Conservation (phyloP, 768 basidiomycete species). For the Tricholoma sp. region DNA sequence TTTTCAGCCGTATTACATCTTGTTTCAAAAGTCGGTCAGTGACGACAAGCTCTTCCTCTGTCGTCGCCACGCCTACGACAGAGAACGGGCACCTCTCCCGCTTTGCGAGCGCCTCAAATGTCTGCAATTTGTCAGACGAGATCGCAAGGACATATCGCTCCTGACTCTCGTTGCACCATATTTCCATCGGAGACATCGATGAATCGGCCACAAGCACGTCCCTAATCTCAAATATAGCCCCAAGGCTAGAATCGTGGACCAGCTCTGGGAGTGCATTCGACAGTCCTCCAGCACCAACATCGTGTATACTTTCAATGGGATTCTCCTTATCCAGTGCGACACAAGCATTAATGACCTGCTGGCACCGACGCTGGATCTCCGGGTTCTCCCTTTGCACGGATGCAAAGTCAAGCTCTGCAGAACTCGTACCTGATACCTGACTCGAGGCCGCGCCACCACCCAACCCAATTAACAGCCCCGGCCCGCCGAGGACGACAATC, state of each 20-base stretch:
- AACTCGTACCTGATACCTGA: slow-evolving; percentile 84
- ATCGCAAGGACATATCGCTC: slow-evolving; percentile 96
- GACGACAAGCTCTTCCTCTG: slow-evolving; percentile 78
- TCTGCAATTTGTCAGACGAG: slow-evolving; percentile 49
- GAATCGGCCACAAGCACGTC: slow-evolving; percentile 89
- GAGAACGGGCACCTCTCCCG: slow-evolving; percentile 94
- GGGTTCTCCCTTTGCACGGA: slow-evolving; percentile 98
- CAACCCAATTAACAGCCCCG: slow-evolving; percentile 92
- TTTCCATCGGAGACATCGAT: slow-evolving; percentile 98
- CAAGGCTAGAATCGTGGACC: slow-evolving; percentile 92
- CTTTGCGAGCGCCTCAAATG: slow-evolving; percentile 73
- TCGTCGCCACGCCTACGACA: slow-evolving; percentile 83
- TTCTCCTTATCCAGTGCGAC: slow-evolving; percentile 50
- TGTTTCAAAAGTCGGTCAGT: slow-evolving; percentile 77
- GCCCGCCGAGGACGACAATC: slow-evolving; percentile 91
- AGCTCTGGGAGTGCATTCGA: slow-evolving; percentile 97
- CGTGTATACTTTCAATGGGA: slow-evolving; percentile 95
- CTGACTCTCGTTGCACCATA: slow-evolving; percentile 99
- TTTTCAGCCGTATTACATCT: slow-evolving; percentile 83
- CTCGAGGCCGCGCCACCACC: slow-evolving; percentile 97
- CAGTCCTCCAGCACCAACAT: slow-evolving; percentile 95
- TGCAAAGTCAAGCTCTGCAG: slow-evolving; percentile 93
- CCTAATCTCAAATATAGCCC: slow-evolving; percentile 89
- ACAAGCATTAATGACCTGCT: slow-evolving; percentile 96
- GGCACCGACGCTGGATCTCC: slow-evolving; percentile 96